phyloP scores from a whole-genome alignment of 768 basidiomycete species.

The Wakefieldia striispora region DNA sequence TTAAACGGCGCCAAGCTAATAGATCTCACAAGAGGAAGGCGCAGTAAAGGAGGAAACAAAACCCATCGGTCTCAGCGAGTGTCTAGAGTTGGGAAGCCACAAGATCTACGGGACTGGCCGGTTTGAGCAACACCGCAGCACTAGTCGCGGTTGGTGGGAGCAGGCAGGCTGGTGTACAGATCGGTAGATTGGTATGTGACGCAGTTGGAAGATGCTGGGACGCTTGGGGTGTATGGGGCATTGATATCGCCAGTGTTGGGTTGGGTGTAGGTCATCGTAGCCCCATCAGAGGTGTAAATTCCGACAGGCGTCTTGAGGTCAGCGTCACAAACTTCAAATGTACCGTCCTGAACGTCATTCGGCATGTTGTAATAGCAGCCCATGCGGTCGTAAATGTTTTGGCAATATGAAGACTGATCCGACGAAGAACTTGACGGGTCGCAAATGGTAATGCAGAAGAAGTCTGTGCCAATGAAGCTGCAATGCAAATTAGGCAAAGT shows the following conservation, averaged over 20 bases:
- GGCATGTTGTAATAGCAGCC: conserved; percentile 78
- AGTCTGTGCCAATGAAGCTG: conserved; percentile 61
- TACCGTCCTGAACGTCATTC: conserved; percentile 50
- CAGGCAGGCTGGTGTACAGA: conserved; percentile 34
- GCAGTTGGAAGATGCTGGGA: conserved; percentile 47
- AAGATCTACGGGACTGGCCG: not conserved
- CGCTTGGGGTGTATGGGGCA: conserved; percentile 40
- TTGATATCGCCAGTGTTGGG: conserved; percentile 32
- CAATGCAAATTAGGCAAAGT: conserved; percentile 9
- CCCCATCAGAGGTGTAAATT: conserved; percentile 41
- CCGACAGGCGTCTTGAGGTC: conserved; percentile 66
- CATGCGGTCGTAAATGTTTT: conserved; percentile 71
- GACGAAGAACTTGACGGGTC: conserved; percentile 45
- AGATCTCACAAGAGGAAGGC: no score
- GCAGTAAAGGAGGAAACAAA: no score
- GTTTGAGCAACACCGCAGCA: conserved; percentile 8
- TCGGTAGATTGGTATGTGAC: conserved; percentile 34
- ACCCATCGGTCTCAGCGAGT: no score
- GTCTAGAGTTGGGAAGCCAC: conserved; percentile 14
- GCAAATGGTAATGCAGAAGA: conserved; percentile 73
- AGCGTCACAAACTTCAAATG: conserved; percentile 64
- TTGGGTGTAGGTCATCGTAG: conserved; percentile 42
- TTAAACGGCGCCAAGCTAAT: no score
- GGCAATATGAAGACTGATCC: conserved; percentile 49
- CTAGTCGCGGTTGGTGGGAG: not conserved